Evolutionary conservation across 345 rosid species (phyloP), one percentile per base, ranked within the genome.

Genomic region (Cardamine chenopodiifolia): DNA sequence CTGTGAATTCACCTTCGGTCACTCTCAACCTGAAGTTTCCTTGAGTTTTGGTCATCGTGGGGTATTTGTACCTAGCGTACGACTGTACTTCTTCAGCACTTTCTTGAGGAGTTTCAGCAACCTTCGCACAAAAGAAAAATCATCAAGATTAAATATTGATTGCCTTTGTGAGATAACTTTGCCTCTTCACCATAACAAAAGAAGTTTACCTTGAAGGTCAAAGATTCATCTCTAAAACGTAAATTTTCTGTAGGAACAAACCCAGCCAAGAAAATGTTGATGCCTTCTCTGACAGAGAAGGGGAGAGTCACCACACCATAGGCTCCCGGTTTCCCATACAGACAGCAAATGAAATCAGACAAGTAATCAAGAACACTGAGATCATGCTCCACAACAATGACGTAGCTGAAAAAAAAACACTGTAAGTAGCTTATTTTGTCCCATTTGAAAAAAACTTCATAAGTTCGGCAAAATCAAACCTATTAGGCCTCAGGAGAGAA

Each of bases 221-320:
- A 78, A 17, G 99, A 92, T 78, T 92, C 98, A 52, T 95, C 98
- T 31, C 99, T 87, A 42, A 95, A 95, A 52, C 99, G 87, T 49
- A 95, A 81, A 66, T 95, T 95, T 74, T 96, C 97, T 1, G 96
- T 92, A 32, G 99, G 98, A 23, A 89, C 98, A 90, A 89, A 90
- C 32, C 99, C 98, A 79, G 98, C 94, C 81, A 90, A 83, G 82
- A 95, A 96, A 50, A 96, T 88, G 77, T 96, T 96, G 45, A 95
- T 95, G 66, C 97, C 99, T 82, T 96, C 97, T 78, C 98, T 88
- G 18, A 96, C 97, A 58, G 99, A 92, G 78, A 92, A 96, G 54
- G 99, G 99, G 68, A 92, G 94, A 62, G 98, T 96, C 15, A 95
- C 99, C 34, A 95, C 98, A 77, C 99, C 99, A 80, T 92, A 92